Percentiles rank a stretch among this genome's conserved stretches.
Evolutionary conservation across 2,329 filamentous ascomycete species (phyloP).

Genomic region (Fusarium buharicum): DNA sequence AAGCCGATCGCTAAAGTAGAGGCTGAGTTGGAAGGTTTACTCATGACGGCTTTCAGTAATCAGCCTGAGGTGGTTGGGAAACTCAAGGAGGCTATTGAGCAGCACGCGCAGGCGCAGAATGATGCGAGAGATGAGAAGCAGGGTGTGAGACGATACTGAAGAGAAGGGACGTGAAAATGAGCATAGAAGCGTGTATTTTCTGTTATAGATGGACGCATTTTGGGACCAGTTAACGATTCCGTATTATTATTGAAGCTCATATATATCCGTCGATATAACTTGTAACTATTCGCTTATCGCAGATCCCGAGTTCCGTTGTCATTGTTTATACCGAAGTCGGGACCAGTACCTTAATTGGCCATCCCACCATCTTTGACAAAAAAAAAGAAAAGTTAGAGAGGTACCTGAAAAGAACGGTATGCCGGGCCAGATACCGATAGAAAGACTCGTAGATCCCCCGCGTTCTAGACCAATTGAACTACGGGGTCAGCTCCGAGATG

Average conservation of each 20-base stretch:
- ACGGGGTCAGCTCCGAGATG: slow-evolving; percentile 24
- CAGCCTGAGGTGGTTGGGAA: slow-evolving; percentile 69
- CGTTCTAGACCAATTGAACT: background rate
- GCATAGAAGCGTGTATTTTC: slow-evolving; percentile 12
- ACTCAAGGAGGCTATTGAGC: slow-evolving; percentile 69
- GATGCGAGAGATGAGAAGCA: slow-evolving; percentile 54
- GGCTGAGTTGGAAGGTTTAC: slow-evolving; percentile 64
- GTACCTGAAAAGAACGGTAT: slow-evolving; percentile 15
- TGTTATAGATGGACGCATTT: slow-evolving; percentile 1
- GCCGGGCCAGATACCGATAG: slow-evolving; percentile 22
- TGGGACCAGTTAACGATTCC: slow-evolving; percentile 2
- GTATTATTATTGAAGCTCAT: background rate
- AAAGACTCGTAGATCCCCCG: background rate
- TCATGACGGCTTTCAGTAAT: slow-evolving; percentile 68
- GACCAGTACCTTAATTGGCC: background rate
- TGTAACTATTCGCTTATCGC: background rate
- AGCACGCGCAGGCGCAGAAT: slow-evolving; percentile 64
- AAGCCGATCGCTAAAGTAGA: slow-evolving; percentile 64
- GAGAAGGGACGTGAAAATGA: slow-evolving; percentile 5
- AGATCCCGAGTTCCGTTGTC: slow-evolving; percentile 26
- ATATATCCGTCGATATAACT: background rate
- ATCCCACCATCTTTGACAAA: background rate
- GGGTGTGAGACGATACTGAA: slow-evolving; percentile 48
- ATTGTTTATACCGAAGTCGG: slow-evolving; percentile 13
- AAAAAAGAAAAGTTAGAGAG: slow-evolving; percentile 16